Conservation (phyloP, 2,329 filamentous ascomycete species). For the Dactylonectria macrodidyma region DNA sequence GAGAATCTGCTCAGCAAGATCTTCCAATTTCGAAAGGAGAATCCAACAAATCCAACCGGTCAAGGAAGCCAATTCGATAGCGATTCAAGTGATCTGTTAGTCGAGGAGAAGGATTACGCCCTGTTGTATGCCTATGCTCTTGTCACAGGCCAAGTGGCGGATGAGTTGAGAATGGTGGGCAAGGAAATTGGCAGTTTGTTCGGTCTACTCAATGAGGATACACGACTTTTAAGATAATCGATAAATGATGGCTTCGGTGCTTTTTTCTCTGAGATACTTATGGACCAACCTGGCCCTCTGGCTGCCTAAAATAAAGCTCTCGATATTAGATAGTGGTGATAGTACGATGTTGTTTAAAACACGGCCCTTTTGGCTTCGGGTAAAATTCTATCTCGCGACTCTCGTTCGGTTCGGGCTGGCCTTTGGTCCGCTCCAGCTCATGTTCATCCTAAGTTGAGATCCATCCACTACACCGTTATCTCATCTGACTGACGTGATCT, state of each 20-base stretch:
- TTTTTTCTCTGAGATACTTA: too few species aligned
- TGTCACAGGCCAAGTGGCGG: slow-evolving; percentile 76
- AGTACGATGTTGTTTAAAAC: too few species aligned
- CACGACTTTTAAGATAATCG: slow-evolving; percentile 29
- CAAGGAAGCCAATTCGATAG: slow-evolving; percentile 38
- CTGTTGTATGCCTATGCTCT: slow-evolving; percentile 91
- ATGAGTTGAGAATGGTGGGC: slow-evolving; percentile 72
- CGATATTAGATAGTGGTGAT: too few species aligned
- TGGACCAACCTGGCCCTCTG: too few species aligned
- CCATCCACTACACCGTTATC: too few species aligned
- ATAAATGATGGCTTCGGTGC: not conserved
- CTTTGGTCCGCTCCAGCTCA: too few species aligned
- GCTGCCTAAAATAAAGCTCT: too few species aligned
- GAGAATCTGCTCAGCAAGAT: slow-evolving; percentile 89
- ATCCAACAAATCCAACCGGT: slow-evolving; percentile 53
- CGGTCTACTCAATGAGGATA: slow-evolving; percentile 42
- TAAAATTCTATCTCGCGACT: too few species aligned
- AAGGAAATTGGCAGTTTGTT: slow-evolving; percentile 57
- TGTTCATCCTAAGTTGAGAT: too few species aligned
- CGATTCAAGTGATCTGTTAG: slow-evolving; percentile 44
- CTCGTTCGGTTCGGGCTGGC: too few species aligned
- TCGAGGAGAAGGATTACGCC: slow-evolving; percentile 87
- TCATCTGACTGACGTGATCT: too few species aligned
- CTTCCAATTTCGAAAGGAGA: slow-evolving; percentile 85
- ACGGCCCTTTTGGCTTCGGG: too few species aligned